Conservation (phyloP, 2,329 filamentous ascomycete species). For the Elsinoe batatas region DNA sequence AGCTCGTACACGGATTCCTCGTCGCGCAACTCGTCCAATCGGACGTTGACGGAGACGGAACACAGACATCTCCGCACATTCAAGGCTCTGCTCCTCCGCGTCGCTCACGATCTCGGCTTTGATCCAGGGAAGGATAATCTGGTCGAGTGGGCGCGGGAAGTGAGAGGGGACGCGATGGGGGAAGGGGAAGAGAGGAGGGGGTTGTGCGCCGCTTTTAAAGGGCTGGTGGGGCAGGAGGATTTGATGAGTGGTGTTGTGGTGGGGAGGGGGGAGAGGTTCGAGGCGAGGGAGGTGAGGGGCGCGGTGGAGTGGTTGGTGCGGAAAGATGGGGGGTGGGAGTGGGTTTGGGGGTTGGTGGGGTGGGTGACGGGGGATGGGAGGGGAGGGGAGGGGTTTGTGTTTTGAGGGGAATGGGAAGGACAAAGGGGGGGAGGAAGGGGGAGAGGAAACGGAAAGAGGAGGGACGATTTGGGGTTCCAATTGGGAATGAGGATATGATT, state of each 20-base stretch:
- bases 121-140: slow-evolving; percentile 34
- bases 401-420: neutral
- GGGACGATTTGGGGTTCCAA: no score
- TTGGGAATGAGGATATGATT: no score
- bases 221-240: neutral
- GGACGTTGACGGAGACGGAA: slow-evolving; percentile 59
- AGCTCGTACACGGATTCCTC: slow-evolving; percentile 67
- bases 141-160: neutral
- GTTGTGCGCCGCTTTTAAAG: slow-evolving; percentile 4
- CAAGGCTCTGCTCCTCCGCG: slow-evolving; percentile 71
- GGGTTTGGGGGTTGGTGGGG: slow-evolving; percentile 76
- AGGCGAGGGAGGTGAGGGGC: slow-evolving; percentile 66
- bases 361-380: slow-evolving; percentile 68
- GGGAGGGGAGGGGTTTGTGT: slow-evolving; percentile 47
- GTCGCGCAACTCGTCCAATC: slow-evolving; percentile 59
- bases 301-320: slow-evolving; percentile 67
- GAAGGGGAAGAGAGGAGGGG: neutral
- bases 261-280: slow-evolving; percentile 52
- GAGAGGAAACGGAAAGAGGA: no score
- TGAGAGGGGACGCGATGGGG: neutral
- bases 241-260: slow-evolving; percentile 33
- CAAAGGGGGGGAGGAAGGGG: no score
- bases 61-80: slow-evolving; percentile 58
- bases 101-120: slow-evolving; percentile 77
- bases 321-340: slow-evolving; percentile 68